Evolutionary conservation across 345 rosid genomes (phyloP).

Genomic region (Corchorus capsularis): DNA sequence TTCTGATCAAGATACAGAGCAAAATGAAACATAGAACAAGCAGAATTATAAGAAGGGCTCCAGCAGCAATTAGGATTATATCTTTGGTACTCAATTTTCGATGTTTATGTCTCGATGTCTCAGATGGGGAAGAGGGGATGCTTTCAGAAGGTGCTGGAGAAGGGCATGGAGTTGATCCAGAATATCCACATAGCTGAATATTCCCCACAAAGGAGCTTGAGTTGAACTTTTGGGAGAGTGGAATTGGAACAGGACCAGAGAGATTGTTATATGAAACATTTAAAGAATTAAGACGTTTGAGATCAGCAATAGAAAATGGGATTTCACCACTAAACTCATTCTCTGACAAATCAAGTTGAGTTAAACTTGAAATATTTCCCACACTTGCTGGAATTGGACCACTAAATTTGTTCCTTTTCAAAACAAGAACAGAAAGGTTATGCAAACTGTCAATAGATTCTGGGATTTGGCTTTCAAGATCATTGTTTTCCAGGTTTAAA

Average conservation of each 20-base stretch:
- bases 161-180: constrained; percentile 56
- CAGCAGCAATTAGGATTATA: constrained; percentile 75
- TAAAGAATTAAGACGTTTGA: constrained; percentile 55
- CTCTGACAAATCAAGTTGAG: constrained; percentile 57
- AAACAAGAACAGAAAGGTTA: constrained; percentile 61
- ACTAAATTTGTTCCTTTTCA: constrained; percentile 55
- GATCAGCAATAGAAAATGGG: constrained; percentile 56
- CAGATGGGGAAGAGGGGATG: constrained; percentile 46
- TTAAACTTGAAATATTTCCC: constrained; percentile 50
- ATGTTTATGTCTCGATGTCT: constrained; percentile 27
- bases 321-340: constrained; percentile 70
- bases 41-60: constrained; percentile 56
- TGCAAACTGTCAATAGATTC: constrained; percentile 40
- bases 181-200: constrained; percentile 75
- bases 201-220: constrained; percentile 78
- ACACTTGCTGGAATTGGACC: constrained; percentile 61
- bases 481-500: constrained; percentile 46
- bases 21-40: constrained; percentile 58
- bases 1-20: constrained; percentile 69
- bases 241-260: constrained; percentile 79
- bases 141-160: constrained; percentile 38
- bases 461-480: constrained; percentile 43
- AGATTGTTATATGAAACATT: constrained; percentile 88
- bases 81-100: constrained; percentile 67
- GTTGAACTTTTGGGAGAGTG: constrained; percentile 67